A percentile compares a stretch with the other conserved stretches of the same genome.
Conservation (phyloP, 805 yeast species). For the Candida awuae region DNA sequence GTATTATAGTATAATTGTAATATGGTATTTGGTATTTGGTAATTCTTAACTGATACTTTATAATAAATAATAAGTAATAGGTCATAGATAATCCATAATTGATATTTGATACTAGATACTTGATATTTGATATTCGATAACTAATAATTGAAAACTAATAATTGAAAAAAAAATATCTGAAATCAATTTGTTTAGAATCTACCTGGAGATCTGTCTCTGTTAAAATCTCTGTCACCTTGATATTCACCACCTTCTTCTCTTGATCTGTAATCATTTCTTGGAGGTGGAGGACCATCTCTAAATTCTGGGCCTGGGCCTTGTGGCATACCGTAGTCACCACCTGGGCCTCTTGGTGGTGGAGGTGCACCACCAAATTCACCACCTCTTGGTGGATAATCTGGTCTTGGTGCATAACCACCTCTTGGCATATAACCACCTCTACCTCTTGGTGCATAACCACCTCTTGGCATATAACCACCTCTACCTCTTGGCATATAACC, state of each 20-base stretch:
- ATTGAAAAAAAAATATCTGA: too few relatives aligned
- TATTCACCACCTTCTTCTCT: conserved; percentile 20
- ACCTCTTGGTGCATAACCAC: conserved; percentile 25
- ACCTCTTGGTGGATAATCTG: conserved; percentile 22
- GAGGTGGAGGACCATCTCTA: conserved; percentile 20
- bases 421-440: conserved; percentile 25
- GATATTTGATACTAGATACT: too few relatives aligned
- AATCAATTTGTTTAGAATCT: conserved; percentile 46
- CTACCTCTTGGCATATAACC: conserved; percentile 26
- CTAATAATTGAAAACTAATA: too few relatives aligned
- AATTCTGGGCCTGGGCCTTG: conserved; percentile 24
- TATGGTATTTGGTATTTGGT: too few relatives aligned
- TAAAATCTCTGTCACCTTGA: conserved; percentile 40
- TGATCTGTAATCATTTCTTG: conserved; percentile 31
- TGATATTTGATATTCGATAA: too few relatives aligned
- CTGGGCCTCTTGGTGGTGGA: conserved; percentile 26
- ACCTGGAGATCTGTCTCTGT: conserved; percentile 71
- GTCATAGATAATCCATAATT: too few relatives aligned
- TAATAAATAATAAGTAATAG: too few relatives aligned
- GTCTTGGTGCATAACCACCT: conserved; percentile 24
- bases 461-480: conserved; percentile 26
- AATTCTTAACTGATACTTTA: too few relatives aligned
- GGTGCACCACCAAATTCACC: conserved; percentile 26
- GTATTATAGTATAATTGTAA: too few relatives aligned
- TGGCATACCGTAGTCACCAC: conserved; percentile 23